Base-by-base conservation (phyloP, 169 alveolate species). In the Haemoproteus tartakovskyi region DNA sequence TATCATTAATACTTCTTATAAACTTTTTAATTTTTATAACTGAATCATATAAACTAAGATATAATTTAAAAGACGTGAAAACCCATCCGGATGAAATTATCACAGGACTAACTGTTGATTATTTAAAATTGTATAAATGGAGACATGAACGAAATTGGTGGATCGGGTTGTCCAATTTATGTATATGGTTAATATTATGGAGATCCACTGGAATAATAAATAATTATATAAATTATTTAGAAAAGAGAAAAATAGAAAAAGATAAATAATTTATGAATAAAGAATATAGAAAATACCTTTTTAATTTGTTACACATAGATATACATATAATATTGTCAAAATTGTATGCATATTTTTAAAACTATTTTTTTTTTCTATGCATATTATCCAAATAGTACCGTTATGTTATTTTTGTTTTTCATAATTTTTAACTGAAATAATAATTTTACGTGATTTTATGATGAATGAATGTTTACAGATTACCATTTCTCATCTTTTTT, bases 121-220 rank as follows among this genome's bases (percentile, higher is more conserved):
- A 74, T 60, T 56, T 56, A 16, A 74, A 74, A 74, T 26, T 74
- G 5, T 74, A 74, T 52, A 74, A 57, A 45, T 74, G 84, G 84
- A 74, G 84, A 26, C 84, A 74, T 43, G 84, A 74, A 37, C 45
- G 84, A 21, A 74, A 74, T 48, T 74, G 84, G 84, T 74, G 84
- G 84, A 56, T 74, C 18, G 74, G 78, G 1, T 46, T 74, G 9
- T 74, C 78, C 19, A 74, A 74, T 74, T 74, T 74, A 16, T 74
- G 84, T 48, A 74, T 74, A 54, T 74, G 84, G 84, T 22, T 45
- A 43, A 74, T 74, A 54, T 45, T 74, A 47, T 74, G 84, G 84
- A 56, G 84, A 27, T 74, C 78, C 1, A 74, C 84, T 2, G 78
- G 84, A 8, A 56, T 74, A 43, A 74, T 74, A 4, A 74, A 74